Percentiles rank a stretch among this genome's conserved stretches.
phyloP scores from a whole-genome alignment of 2,329 filamentous ascomycete genomes.

The Aspergillus ochraceoroseus region DNA sequence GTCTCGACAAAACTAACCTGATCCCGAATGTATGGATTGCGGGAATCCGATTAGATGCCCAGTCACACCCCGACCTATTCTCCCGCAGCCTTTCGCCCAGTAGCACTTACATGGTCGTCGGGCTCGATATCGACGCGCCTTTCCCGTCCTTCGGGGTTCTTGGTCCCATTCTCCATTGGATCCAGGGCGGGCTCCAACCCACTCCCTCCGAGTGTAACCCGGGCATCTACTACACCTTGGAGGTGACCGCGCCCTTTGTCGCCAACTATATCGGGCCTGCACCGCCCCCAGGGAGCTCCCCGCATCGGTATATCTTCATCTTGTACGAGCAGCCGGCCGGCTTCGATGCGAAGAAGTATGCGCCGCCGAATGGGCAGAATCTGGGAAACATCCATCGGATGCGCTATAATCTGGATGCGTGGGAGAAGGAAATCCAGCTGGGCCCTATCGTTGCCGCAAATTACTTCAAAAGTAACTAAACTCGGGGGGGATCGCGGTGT shows the following conservation, averaged over 20 bases:
- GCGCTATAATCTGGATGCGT: constrained; percentile 43
- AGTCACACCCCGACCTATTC: constrained; percentile 20
- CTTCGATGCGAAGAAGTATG: constrained; percentile 35
- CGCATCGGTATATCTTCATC: constrained; percentile 50
- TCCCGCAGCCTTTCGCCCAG: constrained; percentile 16
- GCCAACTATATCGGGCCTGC: constrained; percentile 44
- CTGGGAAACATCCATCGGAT: constrained; percentile 39
- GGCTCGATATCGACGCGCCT: constrained; percentile 31
- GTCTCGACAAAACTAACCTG: too few relatives aligned
- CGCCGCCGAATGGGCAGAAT: constrained; percentile 34
- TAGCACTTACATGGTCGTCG: constrained; percentile 26
- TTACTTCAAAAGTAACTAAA: constrained; percentile 35
- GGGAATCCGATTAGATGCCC: constrained; percentile 22
- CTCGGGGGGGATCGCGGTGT: too few relatives aligned
- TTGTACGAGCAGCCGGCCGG: constrained; percentile 47
- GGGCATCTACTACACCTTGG: background rate
- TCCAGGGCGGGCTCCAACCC: constrained; percentile 24
- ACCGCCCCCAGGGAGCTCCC: constrained; percentile 45
- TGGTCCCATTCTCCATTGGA: constrained; percentile 33
- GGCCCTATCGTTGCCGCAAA: constrained; percentile 36
- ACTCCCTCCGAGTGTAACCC: background rate
- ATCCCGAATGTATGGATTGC: too few relatives aligned
- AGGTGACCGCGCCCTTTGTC: constrained; percentile 17
- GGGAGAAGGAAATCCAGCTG: constrained; percentile 35
- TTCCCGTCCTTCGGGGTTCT: constrained; percentile 28